Base-by-base conservation (phyloP, 768 basidiomycete genomes). In the Lactarius trivialis region DNA sequence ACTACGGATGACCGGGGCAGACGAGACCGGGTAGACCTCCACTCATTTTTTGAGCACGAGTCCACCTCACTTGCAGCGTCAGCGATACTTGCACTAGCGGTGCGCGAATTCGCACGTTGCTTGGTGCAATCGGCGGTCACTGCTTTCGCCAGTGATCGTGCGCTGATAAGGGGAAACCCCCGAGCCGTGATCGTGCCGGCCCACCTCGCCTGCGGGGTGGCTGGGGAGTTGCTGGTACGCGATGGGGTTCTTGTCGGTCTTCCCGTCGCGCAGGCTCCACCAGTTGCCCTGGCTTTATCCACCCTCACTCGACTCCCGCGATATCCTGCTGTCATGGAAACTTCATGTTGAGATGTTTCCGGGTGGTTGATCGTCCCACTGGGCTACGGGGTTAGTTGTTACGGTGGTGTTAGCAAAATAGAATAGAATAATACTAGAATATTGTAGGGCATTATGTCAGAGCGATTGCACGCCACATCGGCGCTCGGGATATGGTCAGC, bases 31-130 rank as follows among this genome's bases (percentile, higher is more conserved):
- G 30, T 48, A 24, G 41, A 55, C 37, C 24, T 41, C 5, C 5
- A 30, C 48, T 4, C 17, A 36, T 21, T 4, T 7, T 28, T 54
- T 54, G 63, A 36, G 24, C 19, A 37, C 9, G 28, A 34, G 26
- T 32, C 30, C 6, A 30, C 8, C 2, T 51, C 48, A 5, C 34
- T 65, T 1, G 60, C 57, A 3, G 52, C 66, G 11, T 61, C 54
- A 4, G 67, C 67, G 9, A 39, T 63, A 19, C 39, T 67, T 5
- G 56, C 54, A 21, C 55, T 67, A n/a, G 50, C 61, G 6, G 55
- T 63, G 28, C 64, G 67, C 21, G 58, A 28, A 34, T 60, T 67
- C 39, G 55, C 57, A 11, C 65, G 54, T 15, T 33, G 32, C 1
- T 28, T 67, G n/a, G 15, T 67, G 14, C 19, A 43, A 36, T 36